Evolutionary conservation across 2,329 filamentous ascomycete species (phyloP).

Genomic region (Pseudogymnoascus sp.): DNA sequence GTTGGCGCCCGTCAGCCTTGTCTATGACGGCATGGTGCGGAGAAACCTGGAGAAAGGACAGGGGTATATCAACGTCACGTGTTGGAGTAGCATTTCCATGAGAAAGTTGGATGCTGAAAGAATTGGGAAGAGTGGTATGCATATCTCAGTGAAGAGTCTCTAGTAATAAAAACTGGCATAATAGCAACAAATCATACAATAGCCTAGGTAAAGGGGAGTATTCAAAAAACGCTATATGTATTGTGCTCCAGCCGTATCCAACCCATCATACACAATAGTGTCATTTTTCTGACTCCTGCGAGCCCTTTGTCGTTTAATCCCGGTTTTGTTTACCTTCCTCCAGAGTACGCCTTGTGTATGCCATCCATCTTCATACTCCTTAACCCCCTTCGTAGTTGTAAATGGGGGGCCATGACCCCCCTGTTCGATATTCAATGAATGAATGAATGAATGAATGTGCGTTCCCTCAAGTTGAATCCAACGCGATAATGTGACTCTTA

Average conservation of each 20-base stretch:
- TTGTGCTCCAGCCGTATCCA: neutral
- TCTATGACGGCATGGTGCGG: neutral
- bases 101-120: neutral
- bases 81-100: neutral
- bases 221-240: neutral
- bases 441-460: neutral
- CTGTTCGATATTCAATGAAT: neutral
- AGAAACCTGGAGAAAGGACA: neutral
- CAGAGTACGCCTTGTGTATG: constrained; percentile 6
- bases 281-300: constrained; percentile 6
- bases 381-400: neutral
- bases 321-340: constrained; percentile 5
- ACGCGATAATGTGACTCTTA: neutral
- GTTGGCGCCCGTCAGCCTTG: constrained; percentile 6
- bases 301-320: constrained; percentile 4
- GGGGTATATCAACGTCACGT: neutral
- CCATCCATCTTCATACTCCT: constrained; percentile 5
- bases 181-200: neutral
- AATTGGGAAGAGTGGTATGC: neutral
- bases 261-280: constrained; percentile 6
- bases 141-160: neutral
- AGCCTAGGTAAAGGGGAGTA: neutral
- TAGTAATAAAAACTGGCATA: neutral
- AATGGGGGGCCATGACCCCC: neutral
- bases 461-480: no score